Conservation (phyloP, 2,329 filamentous ascomycete genomes). For the Leptosphaerulina australis region DNA sequence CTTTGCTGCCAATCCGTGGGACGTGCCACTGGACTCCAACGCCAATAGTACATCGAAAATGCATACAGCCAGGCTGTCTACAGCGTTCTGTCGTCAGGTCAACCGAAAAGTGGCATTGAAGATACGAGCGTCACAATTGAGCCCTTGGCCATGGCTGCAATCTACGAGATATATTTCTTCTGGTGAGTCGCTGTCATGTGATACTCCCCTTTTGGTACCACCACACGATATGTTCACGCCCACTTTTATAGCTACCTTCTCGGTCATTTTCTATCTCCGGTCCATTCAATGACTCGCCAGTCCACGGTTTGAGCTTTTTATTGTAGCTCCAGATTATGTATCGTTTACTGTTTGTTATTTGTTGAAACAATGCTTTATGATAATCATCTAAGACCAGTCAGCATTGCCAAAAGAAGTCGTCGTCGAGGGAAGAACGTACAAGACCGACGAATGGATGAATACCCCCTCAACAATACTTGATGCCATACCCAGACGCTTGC, state of each 20-base stretch:
- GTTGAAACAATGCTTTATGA: not conserved
- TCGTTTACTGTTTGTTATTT: no score
- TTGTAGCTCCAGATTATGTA: not conserved
- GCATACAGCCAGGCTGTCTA: slow-evolving; percentile 32
- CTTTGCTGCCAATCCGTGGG: slow-evolving; percentile 17
- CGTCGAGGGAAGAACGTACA: slow-evolving; percentile 68
- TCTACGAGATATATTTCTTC: slow-evolving; percentile 40
- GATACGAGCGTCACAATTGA: slow-evolving; percentile 15
- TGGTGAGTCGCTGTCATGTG: slow-evolving; percentile 44
- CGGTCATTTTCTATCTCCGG: slow-evolving; percentile 15
- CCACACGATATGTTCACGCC: not conserved
- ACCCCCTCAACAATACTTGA: slow-evolving; percentile 75
- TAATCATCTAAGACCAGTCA: slow-evolving; percentile 6
- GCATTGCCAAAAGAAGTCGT: slow-evolving; percentile 50
- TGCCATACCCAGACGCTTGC: slow-evolving; percentile 77
- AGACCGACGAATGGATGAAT: slow-evolving; percentile 84
- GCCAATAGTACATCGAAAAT: slow-evolving; percentile 22
- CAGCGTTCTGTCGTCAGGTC: slow-evolving; percentile 33
- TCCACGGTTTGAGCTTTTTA: no score
- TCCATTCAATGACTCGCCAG: not conserved
- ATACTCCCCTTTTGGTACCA: slow-evolving; percentile 18
- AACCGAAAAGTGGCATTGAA: slow-evolving; percentile 9
- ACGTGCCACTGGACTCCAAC: slow-evolving; percentile 22
- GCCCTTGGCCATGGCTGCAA: slow-evolving; percentile 23
- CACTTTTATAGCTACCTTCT: not conserved